These are phyloP conservation scores for Trichoderma sp. DNA, from an alignment of 2,329 filamentous ascomycete genomes.

Conservation along the genomic window DNA sequence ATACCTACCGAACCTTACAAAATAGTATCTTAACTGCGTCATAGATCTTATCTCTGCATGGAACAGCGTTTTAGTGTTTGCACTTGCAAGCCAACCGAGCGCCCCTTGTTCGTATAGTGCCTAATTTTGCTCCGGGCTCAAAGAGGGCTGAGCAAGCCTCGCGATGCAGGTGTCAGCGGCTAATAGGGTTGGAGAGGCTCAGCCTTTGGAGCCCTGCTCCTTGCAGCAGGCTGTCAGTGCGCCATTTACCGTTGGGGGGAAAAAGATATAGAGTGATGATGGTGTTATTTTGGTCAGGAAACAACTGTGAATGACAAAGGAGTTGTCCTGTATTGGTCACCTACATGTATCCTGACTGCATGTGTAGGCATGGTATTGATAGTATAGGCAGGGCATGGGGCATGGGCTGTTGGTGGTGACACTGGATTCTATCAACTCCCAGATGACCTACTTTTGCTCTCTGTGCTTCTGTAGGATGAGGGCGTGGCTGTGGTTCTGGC, in stretches of 20 bases:
- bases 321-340: background rate
- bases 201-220: constrained; percentile 1
- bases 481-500: constrained; percentile 13
- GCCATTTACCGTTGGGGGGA: background rate
- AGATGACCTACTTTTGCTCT: background rate
- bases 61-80: background rate
- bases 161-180: background rate
- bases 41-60: background rate
- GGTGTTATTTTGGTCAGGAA: background rate
- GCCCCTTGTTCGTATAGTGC: background rate
- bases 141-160: constrained; percentile 11
- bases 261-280: background rate
- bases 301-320: background rate
- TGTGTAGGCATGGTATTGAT: background rate
- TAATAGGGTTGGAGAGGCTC: background rate
- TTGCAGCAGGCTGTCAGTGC: background rate
- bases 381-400: background rate
- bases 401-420: background rate
- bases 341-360: background rate
- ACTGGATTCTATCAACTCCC: background rate
- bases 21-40: background rate
- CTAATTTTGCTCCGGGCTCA: background rate
- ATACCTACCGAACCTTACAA: background rate
- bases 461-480: background rate
- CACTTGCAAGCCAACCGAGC: background rate